A percentile compares a stretch with the other conserved stretches of the same genome.
phyloP scores from a whole-genome alignment of 805 yeast genomes.

The Ogataea populi-albae region DNA sequence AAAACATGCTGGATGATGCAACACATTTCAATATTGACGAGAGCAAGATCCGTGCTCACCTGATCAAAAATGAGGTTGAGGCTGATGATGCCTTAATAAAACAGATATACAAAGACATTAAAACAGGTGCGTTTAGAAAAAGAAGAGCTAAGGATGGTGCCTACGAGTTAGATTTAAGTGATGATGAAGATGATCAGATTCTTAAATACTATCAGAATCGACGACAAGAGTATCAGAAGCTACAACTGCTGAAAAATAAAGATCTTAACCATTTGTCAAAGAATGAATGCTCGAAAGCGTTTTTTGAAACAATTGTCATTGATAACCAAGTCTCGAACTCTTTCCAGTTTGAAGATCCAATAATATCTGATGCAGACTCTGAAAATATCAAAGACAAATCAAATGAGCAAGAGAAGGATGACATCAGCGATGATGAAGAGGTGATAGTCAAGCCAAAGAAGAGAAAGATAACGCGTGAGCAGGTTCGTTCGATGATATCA shows the following conservation, averaged over 20 bases:
- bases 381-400: slow-evolving; percentile 18
- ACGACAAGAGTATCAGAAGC: slow-evolving; percentile 43
- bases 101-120: slow-evolving; percentile 66
- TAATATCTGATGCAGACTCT: slow-evolving; percentile 28
- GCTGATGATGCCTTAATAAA: slow-evolving; percentile 63
- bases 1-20: slow-evolving; percentile 71
- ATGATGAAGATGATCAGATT: slow-evolving; percentile 66
- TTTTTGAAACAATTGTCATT: slow-evolving; percentile 56
- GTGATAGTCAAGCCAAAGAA: slow-evolving; percentile 25
- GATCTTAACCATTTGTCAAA: slow-evolving; percentile 42
- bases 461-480: slow-evolving; percentile 33
- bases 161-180: slow-evolving; percentile 63
- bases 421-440: slow-evolving; percentile 17
- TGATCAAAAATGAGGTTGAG: slow-evolving; percentile 58
- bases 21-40: slow-evolving; percentile 55
- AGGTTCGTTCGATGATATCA: slow-evolving; percentile 26
- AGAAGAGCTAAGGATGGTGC: slow-evolving; percentile 50
- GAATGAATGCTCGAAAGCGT: slow-evolving; percentile 60
- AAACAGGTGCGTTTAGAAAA: slow-evolving; percentile 66
- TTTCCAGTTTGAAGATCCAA: slow-evolving; percentile 29
- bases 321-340: slow-evolving; percentile 29
- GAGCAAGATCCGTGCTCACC: slow-evolving; percentile 53
- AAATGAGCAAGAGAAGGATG: slow-evolving; percentile 18
- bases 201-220: slow-evolving; percentile 35
- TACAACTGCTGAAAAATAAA: slow-evolving; percentile 43